phyloP scores from a whole-genome alignment of 2,329 filamentous ascomycete species.

The Scopulariopsis brevicaulis region DNA sequence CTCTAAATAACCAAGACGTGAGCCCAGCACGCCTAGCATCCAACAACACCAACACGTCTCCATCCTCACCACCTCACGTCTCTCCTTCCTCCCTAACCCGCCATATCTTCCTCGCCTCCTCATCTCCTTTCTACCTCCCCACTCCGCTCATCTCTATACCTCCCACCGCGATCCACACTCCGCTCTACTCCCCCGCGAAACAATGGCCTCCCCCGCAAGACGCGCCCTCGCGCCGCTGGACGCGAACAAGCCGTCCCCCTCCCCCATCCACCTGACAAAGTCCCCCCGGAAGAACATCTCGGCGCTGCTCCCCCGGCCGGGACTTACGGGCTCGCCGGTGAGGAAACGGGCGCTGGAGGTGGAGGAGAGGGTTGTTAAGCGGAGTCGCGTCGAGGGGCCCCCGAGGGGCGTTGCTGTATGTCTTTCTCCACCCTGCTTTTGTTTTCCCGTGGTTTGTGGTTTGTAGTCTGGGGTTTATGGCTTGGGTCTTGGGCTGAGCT shows the following conservation, averaged over 20 bases:
- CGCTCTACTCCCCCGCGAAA: background rate
- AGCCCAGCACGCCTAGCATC: background rate
- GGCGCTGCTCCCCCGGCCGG: background rate
- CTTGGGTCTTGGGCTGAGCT: background rate
- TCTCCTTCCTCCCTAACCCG: background rate
- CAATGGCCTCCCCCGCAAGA: constrained; percentile 6
- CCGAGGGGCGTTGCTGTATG: background rate
- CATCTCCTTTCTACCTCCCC: background rate
- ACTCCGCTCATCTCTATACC: background rate
- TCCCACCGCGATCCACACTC: background rate
- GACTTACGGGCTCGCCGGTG: background rate
- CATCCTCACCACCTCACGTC: background rate
- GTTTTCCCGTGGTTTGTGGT: background rate
- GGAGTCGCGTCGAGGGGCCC: background rate
- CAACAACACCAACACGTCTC: background rate
- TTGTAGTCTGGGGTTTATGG: background rate
- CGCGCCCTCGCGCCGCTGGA: constrained; percentile 8
- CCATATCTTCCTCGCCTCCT: background rate
- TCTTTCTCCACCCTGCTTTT: background rate
- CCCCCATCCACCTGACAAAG: constrained; percentile 6
- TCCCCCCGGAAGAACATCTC: constrained; percentile 3
- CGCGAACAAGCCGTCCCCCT: constrained; percentile 7
- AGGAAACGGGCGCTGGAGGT: constrained; percentile 3
- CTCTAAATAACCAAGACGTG: background rate
- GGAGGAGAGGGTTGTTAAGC: constrained; percentile 3